Evolutionary conservation across 805 yeast genomes (phyloP).

Genomic region (Starmerella vaccinii): DNA sequence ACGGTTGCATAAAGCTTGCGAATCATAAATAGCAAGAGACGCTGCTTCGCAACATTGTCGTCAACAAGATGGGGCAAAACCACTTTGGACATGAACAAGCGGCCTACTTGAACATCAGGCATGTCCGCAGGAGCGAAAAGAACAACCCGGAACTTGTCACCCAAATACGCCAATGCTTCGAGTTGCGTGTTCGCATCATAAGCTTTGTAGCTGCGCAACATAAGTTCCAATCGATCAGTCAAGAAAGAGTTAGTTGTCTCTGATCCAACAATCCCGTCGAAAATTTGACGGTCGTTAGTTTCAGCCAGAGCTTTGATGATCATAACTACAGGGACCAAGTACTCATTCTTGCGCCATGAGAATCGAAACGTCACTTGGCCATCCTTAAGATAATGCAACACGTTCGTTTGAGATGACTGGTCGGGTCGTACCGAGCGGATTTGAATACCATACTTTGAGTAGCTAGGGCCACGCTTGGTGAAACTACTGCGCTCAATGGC

Average conservation of each 20-base stretch:
- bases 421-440: slow-evolving; percentile 91
- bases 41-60: slow-evolving; percentile 66
- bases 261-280: slow-evolving; percentile 89
- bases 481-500: slow-evolving; percentile 93
- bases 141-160: slow-evolving; percentile 91
- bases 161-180: slow-evolving; percentile 87
- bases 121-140: slow-evolving; percentile 81
- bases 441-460: slow-evolving; percentile 85
- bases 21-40: slow-evolving; percentile 84
- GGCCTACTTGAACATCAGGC: slow-evolving; percentile 84
- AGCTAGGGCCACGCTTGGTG: slow-evolving; percentile 84
- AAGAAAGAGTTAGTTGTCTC: slow-evolving; percentile 81
- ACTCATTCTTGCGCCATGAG: slow-evolving; percentile 95
- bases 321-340: slow-evolving; percentile 86
- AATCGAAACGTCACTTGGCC: slow-evolving; percentile 95
- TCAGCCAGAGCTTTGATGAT: slow-evolving; percentile 80
- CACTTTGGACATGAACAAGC: slow-evolving; percentile 67
- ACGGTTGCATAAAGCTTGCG: slow-evolving; percentile 89
- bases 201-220: slow-evolving; percentile 76
- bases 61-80: slow-evolving; percentile 74
- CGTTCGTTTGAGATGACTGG: slow-evolving; percentile 95
- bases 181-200: slow-evolving; percentile 68
- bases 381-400: slow-evolving; percentile 87
- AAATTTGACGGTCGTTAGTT: slow-evolving; percentile 87
- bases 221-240: slow-evolving; percentile 93